Conservation (phyloP, 1,284 basidiomycete genomes). For the Coniophora puteana region DNA sequence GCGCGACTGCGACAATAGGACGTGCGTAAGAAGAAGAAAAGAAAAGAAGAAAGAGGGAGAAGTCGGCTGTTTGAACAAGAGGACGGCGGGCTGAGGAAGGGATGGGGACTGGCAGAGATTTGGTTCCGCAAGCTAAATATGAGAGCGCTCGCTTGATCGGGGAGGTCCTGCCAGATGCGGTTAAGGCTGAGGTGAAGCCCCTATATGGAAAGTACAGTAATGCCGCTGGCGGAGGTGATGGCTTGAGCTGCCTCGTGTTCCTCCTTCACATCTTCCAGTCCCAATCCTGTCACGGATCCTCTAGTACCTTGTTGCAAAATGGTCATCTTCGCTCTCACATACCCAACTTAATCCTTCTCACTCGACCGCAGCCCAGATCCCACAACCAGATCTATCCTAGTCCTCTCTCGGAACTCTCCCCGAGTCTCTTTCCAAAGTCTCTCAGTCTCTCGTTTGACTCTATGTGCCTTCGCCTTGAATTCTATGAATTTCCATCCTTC, state of each 20-base stretch:
- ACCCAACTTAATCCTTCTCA: conserved; percentile 11
- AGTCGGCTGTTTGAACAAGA: conserved; percentile 29
- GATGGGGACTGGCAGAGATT: conserved; percentile 22
- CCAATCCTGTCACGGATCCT: conserved; percentile 18
- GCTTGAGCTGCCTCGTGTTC: conserved; percentile 29
- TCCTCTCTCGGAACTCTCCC: conserved; percentile 3
- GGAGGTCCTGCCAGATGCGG: too few relatives aligned
- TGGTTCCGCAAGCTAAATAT: conserved; percentile 31
- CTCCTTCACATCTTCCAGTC: conserved; percentile 6
- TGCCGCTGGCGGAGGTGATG: too few relatives aligned
- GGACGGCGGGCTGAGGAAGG: conserved; percentile 29
- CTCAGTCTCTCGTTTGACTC: conserved; percentile 1
- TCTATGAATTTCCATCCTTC: too few relatives aligned
- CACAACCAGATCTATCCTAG: conserved; percentile 7
- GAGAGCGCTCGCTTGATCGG: too few relatives aligned
- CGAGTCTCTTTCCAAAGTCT: conserved; percentile 4
- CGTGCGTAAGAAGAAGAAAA: conserved; percentile 29
- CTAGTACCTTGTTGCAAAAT: conserved; percentile 27
- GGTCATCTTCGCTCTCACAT: conserved; percentile 14
- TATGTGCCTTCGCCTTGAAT: too few relatives aligned
- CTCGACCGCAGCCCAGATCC: conserved; percentile 6
- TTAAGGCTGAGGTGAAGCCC: too few relatives aligned
- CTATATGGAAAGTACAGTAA: conserved; percentile 17
- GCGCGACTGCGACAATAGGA: conserved; percentile 31
- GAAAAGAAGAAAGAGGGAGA: conserved; percentile 22